A percentile compares a stretch with the other conserved stretches of the same genome.
Evolutionary conservation across 768 basidiomycete species (phyloP).

Genomic region (Stropharia rugosoannulata): DNA sequence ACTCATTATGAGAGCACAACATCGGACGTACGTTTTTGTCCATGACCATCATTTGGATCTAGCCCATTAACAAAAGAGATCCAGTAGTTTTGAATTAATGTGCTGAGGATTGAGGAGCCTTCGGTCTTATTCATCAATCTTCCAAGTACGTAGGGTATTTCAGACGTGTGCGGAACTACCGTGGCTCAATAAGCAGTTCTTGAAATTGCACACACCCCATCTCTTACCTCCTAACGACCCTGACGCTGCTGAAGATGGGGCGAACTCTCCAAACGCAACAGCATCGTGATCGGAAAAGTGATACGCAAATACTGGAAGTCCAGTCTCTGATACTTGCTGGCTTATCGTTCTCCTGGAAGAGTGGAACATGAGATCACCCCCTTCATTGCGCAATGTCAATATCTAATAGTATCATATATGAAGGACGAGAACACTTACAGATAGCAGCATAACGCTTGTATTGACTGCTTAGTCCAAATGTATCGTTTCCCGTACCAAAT

Average conservation of each 20-base stretch:
- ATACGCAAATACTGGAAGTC: slow-evolving; percentile 35
- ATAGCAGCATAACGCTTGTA: slow-evolving; percentile 29
- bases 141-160: slow-evolving; percentile 8
- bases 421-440: slow-evolving; percentile 12
- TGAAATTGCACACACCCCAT: neutral
- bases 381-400: slow-evolving; percentile 8
- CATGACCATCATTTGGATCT: slow-evolving; percentile 11
- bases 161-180: slow-evolving; percentile 8
- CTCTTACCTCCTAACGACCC: slow-evolving; percentile 25
- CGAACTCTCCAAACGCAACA: neutral
- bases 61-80: slow-evolving; percentile 14
- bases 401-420: neutral
- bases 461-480: slow-evolving; percentile 31
- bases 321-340: slow-evolving; percentile 33
- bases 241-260: slow-evolving; percentile 14
- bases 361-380: slow-evolving; percentile 30
- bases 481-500: slow-evolving; percentile 39
- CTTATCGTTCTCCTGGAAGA: slow-evolving; percentile 26
- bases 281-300: slow-evolving; percentile 32
- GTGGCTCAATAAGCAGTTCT: neutral
- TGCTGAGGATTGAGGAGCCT: slow-evolving; percentile 3
- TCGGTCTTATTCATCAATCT: slow-evolving; percentile 3
- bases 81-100: slow-evolving; percentile 14
- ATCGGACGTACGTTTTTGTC: neutral
- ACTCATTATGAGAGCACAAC: no score